These are phyloP conservation scores for Colletotrichum phormii DNA, from an alignment of 2,329 filamentous ascomycete species.

Conservation along the genomic window DNA sequence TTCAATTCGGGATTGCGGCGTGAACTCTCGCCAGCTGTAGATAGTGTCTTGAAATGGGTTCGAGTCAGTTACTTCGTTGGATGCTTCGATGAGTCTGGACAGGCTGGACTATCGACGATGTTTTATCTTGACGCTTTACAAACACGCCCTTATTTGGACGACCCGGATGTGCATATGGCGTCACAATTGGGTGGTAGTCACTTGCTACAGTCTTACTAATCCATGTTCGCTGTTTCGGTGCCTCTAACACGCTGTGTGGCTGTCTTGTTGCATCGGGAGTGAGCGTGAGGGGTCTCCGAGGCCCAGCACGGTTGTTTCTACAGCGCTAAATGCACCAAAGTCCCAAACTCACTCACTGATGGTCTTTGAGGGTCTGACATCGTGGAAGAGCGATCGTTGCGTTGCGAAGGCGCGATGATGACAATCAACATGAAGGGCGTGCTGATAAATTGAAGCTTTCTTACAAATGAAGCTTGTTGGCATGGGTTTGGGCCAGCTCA, in stretches of 20 bases:
- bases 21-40: neutral
- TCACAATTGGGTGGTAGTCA: neutral
- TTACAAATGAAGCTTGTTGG: neutral
- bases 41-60: neutral
- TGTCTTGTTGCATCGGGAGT: neutral
- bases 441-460: neutral
- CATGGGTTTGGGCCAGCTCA: neutral
- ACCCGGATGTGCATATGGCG: conserved; percentile 16
- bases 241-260: neutral
- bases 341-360: neutral
- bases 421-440: neutral
- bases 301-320: neutral
- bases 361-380: conserved; percentile 1
- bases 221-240: neutral
- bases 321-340: neutral
- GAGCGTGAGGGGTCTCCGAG: neutral
- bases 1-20: neutral
- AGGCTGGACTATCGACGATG: neutral
- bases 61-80: neutral
- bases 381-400: conserved; percentile 5
- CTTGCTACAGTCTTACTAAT: neutral
- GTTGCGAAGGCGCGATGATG: neutral
- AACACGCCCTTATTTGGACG: conserved; percentile 10
- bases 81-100: neutral
- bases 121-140: neutral